Conservation (phyloP, 192 early-diverging fungal genomes). For the Phlyctochytrium planicorne region DNA sequence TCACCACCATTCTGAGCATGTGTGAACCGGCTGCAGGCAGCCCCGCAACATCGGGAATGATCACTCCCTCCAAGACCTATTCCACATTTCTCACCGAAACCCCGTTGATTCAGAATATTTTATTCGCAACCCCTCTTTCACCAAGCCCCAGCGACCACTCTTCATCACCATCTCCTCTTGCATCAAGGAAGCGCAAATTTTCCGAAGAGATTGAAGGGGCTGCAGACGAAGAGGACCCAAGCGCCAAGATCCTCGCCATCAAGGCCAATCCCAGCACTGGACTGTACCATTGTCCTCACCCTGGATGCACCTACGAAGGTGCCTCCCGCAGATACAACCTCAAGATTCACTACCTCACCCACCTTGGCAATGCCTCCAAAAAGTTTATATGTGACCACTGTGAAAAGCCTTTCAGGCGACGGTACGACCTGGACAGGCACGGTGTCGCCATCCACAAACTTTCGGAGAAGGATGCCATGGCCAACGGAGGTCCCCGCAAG, state of each 20-base stretch:
- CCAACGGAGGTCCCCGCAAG: neutral
- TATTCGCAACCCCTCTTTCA: too few relatives aligned
- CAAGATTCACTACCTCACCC: conserved; percentile 1
- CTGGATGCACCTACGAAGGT: neutral
- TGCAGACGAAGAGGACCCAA: conserved; percentile 4
- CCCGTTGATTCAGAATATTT: too few relatives aligned
- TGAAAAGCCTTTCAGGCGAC: neutral
- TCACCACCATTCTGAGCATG: too few relatives aligned
- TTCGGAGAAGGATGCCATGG: neutral
- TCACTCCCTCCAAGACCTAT: too few relatives aligned
- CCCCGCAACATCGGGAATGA: too few relatives aligned
- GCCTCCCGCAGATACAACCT: neutral
- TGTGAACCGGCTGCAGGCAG: too few relatives aligned
- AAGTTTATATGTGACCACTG: neutral
- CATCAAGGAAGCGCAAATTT: too few relatives aligned
- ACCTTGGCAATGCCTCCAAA: neutral
- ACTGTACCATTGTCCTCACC: neutral
- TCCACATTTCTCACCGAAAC: too few relatives aligned
- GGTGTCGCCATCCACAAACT: neutral
- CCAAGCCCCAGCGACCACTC: too few relatives aligned
- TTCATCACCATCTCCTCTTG: too few relatives aligned
- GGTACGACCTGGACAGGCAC: conserved; percentile 1
- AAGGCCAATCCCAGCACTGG: neutral
- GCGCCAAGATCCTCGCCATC: neutral
- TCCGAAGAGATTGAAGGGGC: too few relatives aligned